Evolutionary conservation across 495 filamentous ascomycete genomes (phyloP).

Genomic region (Penicillium lagena): DNA sequence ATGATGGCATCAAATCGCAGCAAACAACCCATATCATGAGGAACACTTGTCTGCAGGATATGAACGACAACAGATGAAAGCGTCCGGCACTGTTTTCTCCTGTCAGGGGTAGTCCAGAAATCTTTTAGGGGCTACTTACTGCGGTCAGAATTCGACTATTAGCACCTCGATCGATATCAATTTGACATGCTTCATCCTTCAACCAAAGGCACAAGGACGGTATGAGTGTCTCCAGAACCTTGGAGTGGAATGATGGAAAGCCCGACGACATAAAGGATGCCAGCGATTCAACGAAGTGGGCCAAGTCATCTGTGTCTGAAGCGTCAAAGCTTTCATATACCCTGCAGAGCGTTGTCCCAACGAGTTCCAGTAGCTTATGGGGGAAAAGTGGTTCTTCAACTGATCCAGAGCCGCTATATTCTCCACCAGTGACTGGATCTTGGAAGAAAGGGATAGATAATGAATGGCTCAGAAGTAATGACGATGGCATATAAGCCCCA

Average conservation of each 20-base stretch:
- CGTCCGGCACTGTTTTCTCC: constrained; percentile 20
- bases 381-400: constrained; percentile 12
- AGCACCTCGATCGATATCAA: constrained; percentile 21
- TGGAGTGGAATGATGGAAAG: constrained; percentile 17
- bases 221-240: constrained; percentile 28
- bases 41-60: constrained; percentile 24
- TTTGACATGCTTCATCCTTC: constrained; percentile 21
- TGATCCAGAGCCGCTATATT: background rate
- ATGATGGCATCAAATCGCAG: constrained; percentile 46
- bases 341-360: constrained; percentile 17
- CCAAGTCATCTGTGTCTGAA: constrained; percentile 14
- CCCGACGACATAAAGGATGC: constrained; percentile 35
- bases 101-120: constrained; percentile 12
- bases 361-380: constrained; percentile 17
- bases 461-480: constrained; percentile 28
- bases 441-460: constrained; percentile 27
- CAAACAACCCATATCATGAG: constrained; percentile 36
- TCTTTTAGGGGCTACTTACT: constrained; percentile 20
- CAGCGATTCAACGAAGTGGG: constrained; percentile 33
- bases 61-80: constrained; percentile 30
- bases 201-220: constrained; percentile 25
- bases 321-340: constrained; percentile 25
- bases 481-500: constrained; percentile 21
- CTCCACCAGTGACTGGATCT: constrained; percentile 4
- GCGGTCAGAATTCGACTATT: constrained; percentile 33